Evolutionary conservation across 495 filamentous ascomycete genomes (phyloP).

Genomic region (Annulohypoxylon bovei): DNA sequence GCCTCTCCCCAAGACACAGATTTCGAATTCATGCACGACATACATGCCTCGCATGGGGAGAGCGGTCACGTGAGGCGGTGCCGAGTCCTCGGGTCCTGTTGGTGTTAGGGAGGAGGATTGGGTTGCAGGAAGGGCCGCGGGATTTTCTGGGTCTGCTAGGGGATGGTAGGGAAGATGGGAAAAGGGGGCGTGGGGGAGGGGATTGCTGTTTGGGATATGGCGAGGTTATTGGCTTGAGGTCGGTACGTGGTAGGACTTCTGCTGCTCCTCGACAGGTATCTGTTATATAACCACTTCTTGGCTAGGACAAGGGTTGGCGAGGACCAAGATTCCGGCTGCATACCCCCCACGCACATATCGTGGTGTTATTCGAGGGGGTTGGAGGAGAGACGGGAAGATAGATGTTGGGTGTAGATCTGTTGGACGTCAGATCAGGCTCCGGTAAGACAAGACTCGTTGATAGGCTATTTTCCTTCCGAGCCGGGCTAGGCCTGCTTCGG

Average conservation of each 20-base stretch:
- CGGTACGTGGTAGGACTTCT: neutral
- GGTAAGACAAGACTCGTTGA: constrained; percentile 11
- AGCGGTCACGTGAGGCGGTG: constrained; percentile 45
- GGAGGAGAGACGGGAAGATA: neutral
- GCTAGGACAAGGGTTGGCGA: neutral
- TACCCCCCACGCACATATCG: neutral
- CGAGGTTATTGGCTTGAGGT: neutral
- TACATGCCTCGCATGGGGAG: constrained; percentile 49
- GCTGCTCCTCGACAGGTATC: too few relatives aligned
- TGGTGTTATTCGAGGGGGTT: neutral
- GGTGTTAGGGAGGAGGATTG: neutral
- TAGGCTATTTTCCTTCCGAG: neutral
- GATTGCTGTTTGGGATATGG: neutral
- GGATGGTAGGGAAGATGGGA: neutral
- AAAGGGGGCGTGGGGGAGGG: neutral
- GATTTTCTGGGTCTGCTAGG: neutral
- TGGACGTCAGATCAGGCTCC: constrained; percentile 6
- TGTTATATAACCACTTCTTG: too few relatives aligned
- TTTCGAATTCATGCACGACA: constrained; percentile 46
- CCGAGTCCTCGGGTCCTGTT: constrained; percentile 5
- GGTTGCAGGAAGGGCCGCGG: neutral
- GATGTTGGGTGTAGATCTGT: neutral
- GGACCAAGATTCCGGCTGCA: neutral
- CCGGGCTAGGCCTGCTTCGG: neutral
- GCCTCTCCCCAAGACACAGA: neutral